phyloP scores from a whole-genome alignment of 352 stramenopile genomes.

The Phytophthora citrophthora region DNA sequence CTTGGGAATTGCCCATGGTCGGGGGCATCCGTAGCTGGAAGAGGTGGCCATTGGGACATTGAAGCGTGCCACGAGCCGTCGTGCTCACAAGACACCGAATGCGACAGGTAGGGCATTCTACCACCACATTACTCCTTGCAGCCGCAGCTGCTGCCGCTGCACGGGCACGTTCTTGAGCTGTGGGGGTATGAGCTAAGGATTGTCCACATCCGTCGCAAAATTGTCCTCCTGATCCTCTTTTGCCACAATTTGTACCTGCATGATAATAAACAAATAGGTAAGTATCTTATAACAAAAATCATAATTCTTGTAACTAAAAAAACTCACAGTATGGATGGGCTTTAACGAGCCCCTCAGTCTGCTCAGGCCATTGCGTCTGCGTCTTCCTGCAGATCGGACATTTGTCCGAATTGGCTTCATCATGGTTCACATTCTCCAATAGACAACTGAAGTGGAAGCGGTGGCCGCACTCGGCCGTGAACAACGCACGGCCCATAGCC shows the following conservation, averaged over 20 bases:
- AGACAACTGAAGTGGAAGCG: constrained; percentile 88
- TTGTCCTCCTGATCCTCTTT: constrained; percentile 70
- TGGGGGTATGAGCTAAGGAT: constrained; percentile 74
- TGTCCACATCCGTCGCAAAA: constrained; percentile 81
- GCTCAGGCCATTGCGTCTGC: constrained; percentile 86
- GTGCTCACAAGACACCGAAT: constrained; percentile 84
- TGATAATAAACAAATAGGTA: constrained; percentile 5
- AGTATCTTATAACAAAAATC: constrained; percentile 3
- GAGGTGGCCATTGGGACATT: constrained; percentile 78
- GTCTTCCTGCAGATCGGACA: constrained; percentile 88
- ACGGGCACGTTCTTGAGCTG: constrained; percentile 69
- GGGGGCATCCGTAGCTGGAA: constrained; percentile 78
- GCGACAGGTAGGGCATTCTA: constrained; percentile 75
- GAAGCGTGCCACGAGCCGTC: constrained; percentile 68
- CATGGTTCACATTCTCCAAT: constrained; percentile 90
- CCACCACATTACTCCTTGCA: constrained; percentile 72
- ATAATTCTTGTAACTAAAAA: neutral
- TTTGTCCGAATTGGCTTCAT: constrained; percentile 90
- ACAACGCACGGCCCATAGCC: constrained; percentile 65
- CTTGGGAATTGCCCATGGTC: constrained; percentile 47
- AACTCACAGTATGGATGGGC: constrained; percentile 80
- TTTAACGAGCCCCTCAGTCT: constrained; percentile 86
- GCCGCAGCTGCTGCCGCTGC: constrained; percentile 54
- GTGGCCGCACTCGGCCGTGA: constrained; percentile 87
- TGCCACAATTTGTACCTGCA: constrained; percentile 75